Base-by-base conservation (phyloP, 192 early-diverging fungal species). In the Blastocladiella britannica region DNA sequence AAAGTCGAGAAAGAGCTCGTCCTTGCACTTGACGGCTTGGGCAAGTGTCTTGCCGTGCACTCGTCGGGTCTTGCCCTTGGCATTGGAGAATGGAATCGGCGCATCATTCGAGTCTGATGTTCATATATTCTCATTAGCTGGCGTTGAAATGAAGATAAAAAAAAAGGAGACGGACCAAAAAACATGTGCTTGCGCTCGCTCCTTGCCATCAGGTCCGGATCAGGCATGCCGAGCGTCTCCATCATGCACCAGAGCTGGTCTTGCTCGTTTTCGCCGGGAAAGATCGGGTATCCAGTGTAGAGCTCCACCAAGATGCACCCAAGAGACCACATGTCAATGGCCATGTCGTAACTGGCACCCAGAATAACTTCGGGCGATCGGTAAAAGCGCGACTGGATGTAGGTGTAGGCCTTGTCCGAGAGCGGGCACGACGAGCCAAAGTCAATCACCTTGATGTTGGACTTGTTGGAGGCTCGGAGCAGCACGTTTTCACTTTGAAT, bases 321-420 rank as follows among this genome's bases (percentile, higher is more conserved):
- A 51, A 97, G 70, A 58, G 82, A 85, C 93, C 93, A 97, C 81
- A 97, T 86, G 68, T 97, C 93, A 60, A 97, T 97, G 2, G 87
- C 81, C 58, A 82, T 87, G 56, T 76, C 86, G 62, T 97, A 97
- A 22, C 74, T 75, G 63, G 79, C 75, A 28, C 91, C 89, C 53
- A 97, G 66, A 53, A 97, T 97, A 24, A 97, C 89, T 69, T 97
- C 94, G 8, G 94, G 94, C 23, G 87, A 86, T 26, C 94, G 83
- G 68, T 97, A 97, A 71, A 97, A 97, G 47, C 94, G 76, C 59
- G 78, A 82, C 68, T 97, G 94, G 53, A 97, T 94, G 61, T 97
- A 97, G 4, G 94, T 95, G 67, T 97, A 97, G 30, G 95, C 83
- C 63, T 86, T 82, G 66, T 97, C 91, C 54, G 79, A 77, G 62